phyloP scores from a whole-genome alignment of 2,329 filamentous ascomycete genomes.

The Hypoxylon rubiginosum region DNA sequence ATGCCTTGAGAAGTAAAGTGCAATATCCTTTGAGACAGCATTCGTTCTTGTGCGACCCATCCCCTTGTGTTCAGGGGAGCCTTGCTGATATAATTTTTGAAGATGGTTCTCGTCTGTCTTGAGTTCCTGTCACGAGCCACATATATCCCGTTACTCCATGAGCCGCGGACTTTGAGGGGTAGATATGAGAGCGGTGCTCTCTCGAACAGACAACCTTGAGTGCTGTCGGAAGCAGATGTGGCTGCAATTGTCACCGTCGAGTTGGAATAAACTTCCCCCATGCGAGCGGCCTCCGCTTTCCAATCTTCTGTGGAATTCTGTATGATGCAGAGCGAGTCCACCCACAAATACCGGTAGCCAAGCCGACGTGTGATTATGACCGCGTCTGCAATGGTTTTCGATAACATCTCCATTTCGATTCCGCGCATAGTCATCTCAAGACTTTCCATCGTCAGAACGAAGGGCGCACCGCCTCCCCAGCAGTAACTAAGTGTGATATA shows the following conservation, averaged over 20 bases:
- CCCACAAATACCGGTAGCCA: not conserved
- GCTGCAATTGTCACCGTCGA: not conserved
- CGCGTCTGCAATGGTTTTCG: not conserved
- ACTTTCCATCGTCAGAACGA: not conserved
- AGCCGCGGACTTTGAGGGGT: not conserved
- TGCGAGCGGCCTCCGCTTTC: not conserved
- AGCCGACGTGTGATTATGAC: not conserved
- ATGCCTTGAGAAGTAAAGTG: slow-evolving; percentile 1
- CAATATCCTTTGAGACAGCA: slow-evolving; percentile 3
- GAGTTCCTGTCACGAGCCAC: not conserved
- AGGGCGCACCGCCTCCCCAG: not conserved
- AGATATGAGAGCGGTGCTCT: not conserved
- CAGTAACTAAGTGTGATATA: not conserved
- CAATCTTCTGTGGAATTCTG: not conserved
- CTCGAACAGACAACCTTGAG: not conserved
- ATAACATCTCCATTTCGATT: not conserved
- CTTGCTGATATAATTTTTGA: not conserved
- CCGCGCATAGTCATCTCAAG: not conserved
- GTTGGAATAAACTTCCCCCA: not conserved
- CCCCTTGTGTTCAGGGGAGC: not conserved
- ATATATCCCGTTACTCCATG: slow-evolving; percentile 1
- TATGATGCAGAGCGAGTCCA: too few relatives aligned
- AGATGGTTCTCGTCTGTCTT: not conserved
- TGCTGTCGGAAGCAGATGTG: not conserved
- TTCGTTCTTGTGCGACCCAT: not conserved